These are phyloP conservation scores for Infundibulicybe gibba DNA, from an alignment of 768 basidiomycete genomes.

Conservation along the genomic window DNA sequence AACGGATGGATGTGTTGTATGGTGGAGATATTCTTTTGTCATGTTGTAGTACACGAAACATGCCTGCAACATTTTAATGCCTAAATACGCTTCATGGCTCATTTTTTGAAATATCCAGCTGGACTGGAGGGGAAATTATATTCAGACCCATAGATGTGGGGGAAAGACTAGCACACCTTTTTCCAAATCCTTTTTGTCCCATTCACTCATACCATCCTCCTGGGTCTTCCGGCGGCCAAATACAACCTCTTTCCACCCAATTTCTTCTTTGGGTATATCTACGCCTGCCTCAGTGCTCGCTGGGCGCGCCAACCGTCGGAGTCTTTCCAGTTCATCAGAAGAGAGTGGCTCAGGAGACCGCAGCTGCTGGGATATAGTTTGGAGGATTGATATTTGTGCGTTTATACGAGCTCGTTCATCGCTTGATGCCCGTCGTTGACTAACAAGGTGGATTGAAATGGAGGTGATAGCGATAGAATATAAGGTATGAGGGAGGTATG, in stretches of 20 bases:
- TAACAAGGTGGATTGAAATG: conserved; percentile 63
- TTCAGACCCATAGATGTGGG: too few species aligned
- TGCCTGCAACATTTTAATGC: too few species aligned
- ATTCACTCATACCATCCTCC: conserved; percentile 21
- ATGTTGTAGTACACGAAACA: too few species aligned
- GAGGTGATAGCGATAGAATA: conserved; percentile 66
- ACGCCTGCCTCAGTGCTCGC: conserved; percentile 4
- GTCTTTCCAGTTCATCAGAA: conserved; percentile 46
- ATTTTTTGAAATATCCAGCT: conserved; percentile 2
- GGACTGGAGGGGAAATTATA: too few species aligned
- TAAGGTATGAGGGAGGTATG: conserved; percentile 61
- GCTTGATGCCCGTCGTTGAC: conserved; percentile 42
- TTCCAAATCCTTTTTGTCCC: conserved; percentile 34
- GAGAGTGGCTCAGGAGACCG: conserved; percentile 40
- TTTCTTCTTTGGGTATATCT: conserved; percentile 13
- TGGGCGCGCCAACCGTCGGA: conserved; percentile 49
- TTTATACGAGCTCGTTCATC: conserved; percentile 51
- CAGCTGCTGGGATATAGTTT: conserved; percentile 52
- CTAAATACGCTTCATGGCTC: too few species aligned
- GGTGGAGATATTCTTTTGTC: too few species aligned
- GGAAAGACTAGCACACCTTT: conserved; percentile 24
- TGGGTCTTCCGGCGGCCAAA: conserved; percentile 32
- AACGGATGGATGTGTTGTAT: too few species aligned
- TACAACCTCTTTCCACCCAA: conserved; percentile 51
- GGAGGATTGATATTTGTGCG: conserved; percentile 62